Base-by-base conservation (phyloP, 768 basidiomycete genomes). In the Pleurotus eryngii region DNA sequence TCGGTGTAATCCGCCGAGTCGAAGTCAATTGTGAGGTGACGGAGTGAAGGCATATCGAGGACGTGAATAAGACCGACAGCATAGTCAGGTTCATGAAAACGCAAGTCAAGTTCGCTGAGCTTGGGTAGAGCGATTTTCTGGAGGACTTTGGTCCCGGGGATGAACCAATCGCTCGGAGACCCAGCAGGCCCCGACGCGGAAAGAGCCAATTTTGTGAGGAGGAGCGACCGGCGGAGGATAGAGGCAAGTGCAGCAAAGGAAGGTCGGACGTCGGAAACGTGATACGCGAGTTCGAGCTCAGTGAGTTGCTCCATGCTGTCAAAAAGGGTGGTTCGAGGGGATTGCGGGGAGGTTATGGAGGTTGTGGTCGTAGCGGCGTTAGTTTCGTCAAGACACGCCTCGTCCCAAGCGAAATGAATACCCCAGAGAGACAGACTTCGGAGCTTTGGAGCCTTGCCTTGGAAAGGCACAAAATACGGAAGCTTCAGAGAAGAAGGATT, bases 331-430 rank as follows among this genome's bases (percentile, higher is more conserved):
- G 57, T 18, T 35, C 75, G 65, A 14, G 76, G 72, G 35, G 74
- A 71, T 2, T 18, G 49, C 4, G 24, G 5, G 27, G 27, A 30
- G 5, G 27, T 26, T 42, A 7, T 5, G 14, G 40, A 14, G 17
- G 5, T 7, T 17, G 7, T 45, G 42, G 42, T 45, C 20, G 5
- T n/a, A 18, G 9, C 11, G 5, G 15, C 3, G 39, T 40, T 15
- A 20, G 17, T 18, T 11, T 54, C 17, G 3, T 17, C 39, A 24
- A 54, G 15, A 26, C 20, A 40, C 11, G 57, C 15, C 14, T 56
- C 27, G 27, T 77, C 72, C 89, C 89, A 91, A 57, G 84, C 78
- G 35, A 90, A 67, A 59, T 88, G 88, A 4, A 89, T 84, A 39
- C 87, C 88, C 83, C 85, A 88, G 24, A 91, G 72, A 8, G 73